Conservation (phyloP, 345 rosid genomes). For the Melaleuca quinquenervia region DNA sequence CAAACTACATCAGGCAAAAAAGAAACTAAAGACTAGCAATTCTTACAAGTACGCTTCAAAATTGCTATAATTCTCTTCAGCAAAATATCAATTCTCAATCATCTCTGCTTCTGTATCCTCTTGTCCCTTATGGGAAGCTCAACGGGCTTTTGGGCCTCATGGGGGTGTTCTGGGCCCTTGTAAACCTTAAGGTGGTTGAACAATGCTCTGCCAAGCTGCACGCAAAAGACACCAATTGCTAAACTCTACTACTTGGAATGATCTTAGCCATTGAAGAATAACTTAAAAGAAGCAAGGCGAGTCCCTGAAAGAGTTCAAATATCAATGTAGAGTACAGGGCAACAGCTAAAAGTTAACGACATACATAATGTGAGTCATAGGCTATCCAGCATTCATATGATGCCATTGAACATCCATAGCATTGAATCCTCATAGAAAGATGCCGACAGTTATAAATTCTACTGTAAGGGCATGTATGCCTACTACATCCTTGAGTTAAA, state of each 20-base stretch:
- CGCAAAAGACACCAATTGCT: not conserved
- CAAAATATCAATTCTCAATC: not conserved
- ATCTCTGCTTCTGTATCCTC: constrained; percentile 55
- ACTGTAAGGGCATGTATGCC: not conserved
- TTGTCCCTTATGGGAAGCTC: constrained; percentile 86
- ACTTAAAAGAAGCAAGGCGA: not conserved
- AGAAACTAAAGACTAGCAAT: not conserved
- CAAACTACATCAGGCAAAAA: not conserved
- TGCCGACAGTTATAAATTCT: not conserved
- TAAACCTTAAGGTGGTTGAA: constrained; percentile 94
- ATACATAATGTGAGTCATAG: not conserved
- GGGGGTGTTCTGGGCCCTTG: constrained; percentile 93
- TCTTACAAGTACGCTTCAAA: not conserved
- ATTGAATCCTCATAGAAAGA: not conserved
- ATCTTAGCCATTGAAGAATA: not conserved
- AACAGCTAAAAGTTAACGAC: not conserved
- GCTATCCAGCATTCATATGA: not conserved
- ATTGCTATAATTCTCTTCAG: not conserved
- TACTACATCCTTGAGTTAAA: not conserved
- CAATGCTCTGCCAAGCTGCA: constrained; percentile 88
- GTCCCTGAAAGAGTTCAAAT: not conserved
- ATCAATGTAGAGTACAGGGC: not conserved
- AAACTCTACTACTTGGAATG: not conserved
- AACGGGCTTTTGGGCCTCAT: constrained; percentile 77
- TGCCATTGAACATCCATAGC: not conserved